Conservation (phyloP, 2,329 filamentous ascomycete species). For the Aspergillus costaricaensis region DNA sequence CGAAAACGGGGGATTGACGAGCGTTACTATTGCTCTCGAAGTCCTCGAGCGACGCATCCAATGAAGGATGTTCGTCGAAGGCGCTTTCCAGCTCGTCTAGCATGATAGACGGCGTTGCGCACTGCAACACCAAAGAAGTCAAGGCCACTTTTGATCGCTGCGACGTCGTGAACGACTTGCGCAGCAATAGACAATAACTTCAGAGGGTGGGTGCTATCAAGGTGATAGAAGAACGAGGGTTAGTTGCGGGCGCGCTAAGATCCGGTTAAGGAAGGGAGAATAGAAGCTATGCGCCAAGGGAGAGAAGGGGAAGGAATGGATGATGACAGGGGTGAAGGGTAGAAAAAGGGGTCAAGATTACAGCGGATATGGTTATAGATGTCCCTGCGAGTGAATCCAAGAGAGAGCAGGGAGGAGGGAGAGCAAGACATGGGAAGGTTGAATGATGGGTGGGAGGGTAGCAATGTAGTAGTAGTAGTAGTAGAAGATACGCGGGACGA, state of each 20-base stretch:
- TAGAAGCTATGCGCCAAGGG: neutral
- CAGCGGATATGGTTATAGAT: neutral
- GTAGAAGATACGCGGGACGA: constrained; percentile 13
- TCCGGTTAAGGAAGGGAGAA: constrained; percentile 1
- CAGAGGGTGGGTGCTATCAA: constrained; percentile 9
- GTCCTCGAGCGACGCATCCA: constrained; percentile 63
- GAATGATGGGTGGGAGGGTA: neutral
- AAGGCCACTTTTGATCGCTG: constrained; percentile 28
- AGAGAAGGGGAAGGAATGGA: neutral
- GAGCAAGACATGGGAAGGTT: constrained; percentile 6
- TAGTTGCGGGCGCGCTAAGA: constrained; percentile 25
- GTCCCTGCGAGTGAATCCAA: neutral
- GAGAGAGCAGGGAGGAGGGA: constrained; percentile 8
- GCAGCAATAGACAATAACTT: constrained; percentile 6
- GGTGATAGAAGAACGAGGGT: constrained; percentile 14
- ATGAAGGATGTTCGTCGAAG: constrained; percentile 61
- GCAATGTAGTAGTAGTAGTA: neutral
- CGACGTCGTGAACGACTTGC: constrained; percentile 18
- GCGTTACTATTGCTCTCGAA: constrained; percentile 57
- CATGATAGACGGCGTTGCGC: constrained; percentile 44
- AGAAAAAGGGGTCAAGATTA: constrained; percentile 8
- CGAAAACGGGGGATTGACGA: constrained; percentile 54
- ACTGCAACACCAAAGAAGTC: constrained; percentile 25
- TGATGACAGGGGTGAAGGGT: constrained; percentile 9
- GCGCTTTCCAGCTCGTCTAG: constrained; percentile 50